Evolutionary conservation across 139 green algal species (phyloP).

Genomic region (Zygnema cylindricum): DNA sequence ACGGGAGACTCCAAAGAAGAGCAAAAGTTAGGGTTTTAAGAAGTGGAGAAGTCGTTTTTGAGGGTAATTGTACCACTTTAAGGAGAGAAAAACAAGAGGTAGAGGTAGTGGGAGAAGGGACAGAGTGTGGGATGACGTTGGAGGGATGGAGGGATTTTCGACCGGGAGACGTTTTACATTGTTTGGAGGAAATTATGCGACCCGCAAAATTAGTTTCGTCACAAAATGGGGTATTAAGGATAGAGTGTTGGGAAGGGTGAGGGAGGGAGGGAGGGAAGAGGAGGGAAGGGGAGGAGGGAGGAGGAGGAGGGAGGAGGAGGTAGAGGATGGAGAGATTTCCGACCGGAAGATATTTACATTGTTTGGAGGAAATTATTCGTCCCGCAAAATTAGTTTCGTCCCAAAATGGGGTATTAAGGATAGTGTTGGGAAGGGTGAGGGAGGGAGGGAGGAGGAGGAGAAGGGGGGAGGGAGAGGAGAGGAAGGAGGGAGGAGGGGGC

Average conservation of each 20-base stretch:
- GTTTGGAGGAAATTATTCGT: slow-evolving; percentile 32
- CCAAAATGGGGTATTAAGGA: slow-evolving; percentile 27
- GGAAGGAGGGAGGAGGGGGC: slow-evolving; percentile 39
- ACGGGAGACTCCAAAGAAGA: slow-evolving; percentile 27
- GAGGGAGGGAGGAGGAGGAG: slow-evolving; percentile 40
- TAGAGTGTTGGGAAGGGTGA: slow-evolving; percentile 31
- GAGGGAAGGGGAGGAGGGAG: slow-evolving; percentile 15
- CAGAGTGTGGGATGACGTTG: slow-evolving; percentile 52
- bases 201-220: slow-evolving; percentile 39
- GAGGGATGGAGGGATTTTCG: slow-evolving; percentile 32
- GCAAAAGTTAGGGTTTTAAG: slow-evolving; percentile 31
- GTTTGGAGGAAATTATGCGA: slow-evolving; percentile 32
- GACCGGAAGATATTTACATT: slow-evolving; percentile 42
- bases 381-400: slow-evolving; percentile 39
- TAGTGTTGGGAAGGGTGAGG: slow-evolving; percentile 21
- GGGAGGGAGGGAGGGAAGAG: slow-evolving; percentile 39
- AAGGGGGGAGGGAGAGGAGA: slow-evolving; percentile 10
- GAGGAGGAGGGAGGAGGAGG: slow-evolving; percentile 42
- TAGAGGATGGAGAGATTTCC: slow-evolving; percentile 22
- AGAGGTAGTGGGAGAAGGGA: slow-evolving; percentile 24
- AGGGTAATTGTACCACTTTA: slow-evolving; percentile 29
- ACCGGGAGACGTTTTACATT: slow-evolving; percentile 48
- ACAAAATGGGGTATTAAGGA: slow-evolving; percentile 27
- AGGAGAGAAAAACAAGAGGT: slow-evolving; percentile 50
- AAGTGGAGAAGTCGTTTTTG: slow-evolving; percentile 22